Evolutionary conservation across 768 basidiomycete genomes (phyloP), one percentile per base, ranked within the genome.

Genomic region (Sarcodon aspratus): DNA sequence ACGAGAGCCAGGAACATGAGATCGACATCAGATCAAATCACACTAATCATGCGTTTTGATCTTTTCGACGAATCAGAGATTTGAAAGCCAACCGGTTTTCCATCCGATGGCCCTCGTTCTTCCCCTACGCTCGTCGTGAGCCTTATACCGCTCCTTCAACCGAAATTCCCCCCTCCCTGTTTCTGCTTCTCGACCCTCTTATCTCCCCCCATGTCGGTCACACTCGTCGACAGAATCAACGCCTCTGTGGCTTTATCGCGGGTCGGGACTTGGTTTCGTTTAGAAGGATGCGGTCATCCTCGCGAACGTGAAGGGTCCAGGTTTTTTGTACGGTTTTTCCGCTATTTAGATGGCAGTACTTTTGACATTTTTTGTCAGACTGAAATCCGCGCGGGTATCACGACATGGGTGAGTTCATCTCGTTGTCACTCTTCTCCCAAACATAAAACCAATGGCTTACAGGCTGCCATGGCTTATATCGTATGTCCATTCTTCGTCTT

Each of bases 401-500:
- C 85, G 49, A 88, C 85, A 66, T 88, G 84, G 84, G 85, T 85
- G 57, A 59, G 80, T 52, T 12, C n/a, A 10, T 17, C 11, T 13
- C 9, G 17, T 11, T 27, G 8, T 12, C 33, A 31, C 1, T 45
- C 48, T 46, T 32, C 7, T 42, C 13, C 13, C 47, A 54, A 40
- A 46, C 15, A 34, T 43, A 46, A 46, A 36, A 49, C 44, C 13
- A 21, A 33, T 45, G 9, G 10, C 35, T 36, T 7, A 13, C 52
- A 85, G 75, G 84, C 82, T 5, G 80, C 84, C 33, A 90, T 88
- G 87, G 82, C 86, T 15, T 89, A 90, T 66, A 88, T 89, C 51
- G 84, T 84, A 50, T 58, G 17, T 48, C 18, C 35, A 27, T 43
- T 34, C 9, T 37, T 50, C 31, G 36, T 17, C 21, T 53, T 45